Conservation (phyloP, 495 filamentous ascomycete species). For the Trichocladium antarcticum region DNA sequence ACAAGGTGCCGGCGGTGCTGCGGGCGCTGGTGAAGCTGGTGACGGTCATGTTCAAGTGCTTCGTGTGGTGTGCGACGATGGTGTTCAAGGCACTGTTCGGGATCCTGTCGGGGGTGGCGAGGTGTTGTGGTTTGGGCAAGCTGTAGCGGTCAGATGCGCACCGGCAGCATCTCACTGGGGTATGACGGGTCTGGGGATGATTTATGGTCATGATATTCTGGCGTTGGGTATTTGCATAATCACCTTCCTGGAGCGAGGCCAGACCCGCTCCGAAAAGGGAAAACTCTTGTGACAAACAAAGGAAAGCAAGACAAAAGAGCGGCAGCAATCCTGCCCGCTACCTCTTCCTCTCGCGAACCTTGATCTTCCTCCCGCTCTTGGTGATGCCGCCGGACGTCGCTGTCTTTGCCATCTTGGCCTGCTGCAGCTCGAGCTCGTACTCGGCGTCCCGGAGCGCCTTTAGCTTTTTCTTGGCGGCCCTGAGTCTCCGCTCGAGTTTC, state of each 20-base stretch:
- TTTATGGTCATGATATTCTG: constrained; percentile 12
- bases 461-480: constrained; percentile 55
- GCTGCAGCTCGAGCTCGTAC: constrained; percentile 58
- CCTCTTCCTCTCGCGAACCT: constrained; percentile 70
- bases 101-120: constrained; percentile 28
- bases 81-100: constrained; percentile 33
- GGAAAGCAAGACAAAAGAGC: constrained; percentile 7
- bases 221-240: constrained; percentile 11
- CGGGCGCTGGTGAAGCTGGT: constrained; percentile 32
- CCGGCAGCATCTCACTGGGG: background rate
- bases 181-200: constrained; percentile 4
- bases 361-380: constrained; percentile 72
- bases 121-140: constrained; percentile 32
- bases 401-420: constrained; percentile 56
- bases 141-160: constrained; percentile 16
- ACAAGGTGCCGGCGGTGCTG: constrained; percentile 31
- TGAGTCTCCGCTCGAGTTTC: constrained; percentile 41
- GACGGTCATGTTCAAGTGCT: constrained; percentile 34
- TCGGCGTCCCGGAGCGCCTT: constrained; percentile 61
- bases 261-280: constrained; percentile 10
- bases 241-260: constrained; percentile 7
- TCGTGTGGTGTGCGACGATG: constrained; percentile 38
- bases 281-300: constrained; percentile 10
- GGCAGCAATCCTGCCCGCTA: constrained; percentile 29
- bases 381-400: constrained; percentile 62